Conservation (phyloP, 352 stramenopile genomes). For the Globisporangium viniferum region DNA sequence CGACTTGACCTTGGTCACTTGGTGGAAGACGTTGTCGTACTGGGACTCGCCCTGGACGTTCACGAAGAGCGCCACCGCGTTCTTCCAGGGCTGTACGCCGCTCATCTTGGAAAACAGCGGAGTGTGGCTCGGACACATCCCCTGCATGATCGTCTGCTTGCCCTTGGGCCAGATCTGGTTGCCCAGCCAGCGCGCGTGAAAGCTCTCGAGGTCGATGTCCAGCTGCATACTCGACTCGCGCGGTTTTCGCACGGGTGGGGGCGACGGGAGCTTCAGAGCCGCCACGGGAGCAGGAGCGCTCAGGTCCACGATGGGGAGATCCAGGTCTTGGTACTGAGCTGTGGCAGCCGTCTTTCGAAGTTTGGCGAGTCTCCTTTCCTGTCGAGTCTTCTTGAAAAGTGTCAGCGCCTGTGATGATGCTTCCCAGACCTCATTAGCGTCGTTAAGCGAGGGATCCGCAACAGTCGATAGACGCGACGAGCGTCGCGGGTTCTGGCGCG, state of each 20-base stretch:
- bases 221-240: conserved; percentile 25
- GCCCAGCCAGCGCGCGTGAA: conserved; percentile 49
- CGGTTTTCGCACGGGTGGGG: background rate
- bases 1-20: conserved; percentile 13
- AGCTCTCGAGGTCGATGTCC: conserved; percentile 31
- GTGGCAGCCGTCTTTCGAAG: background rate
- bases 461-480: conserved; percentile 19
- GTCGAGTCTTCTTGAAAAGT: background rate
- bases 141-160: conserved; percentile 51
- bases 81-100: conserved; percentile 49
- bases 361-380: background rate
- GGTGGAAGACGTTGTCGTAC: conserved; percentile 53
- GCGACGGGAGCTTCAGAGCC: background rate
- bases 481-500: conserved; percentile 19
- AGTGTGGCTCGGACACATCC: conserved; percentile 28
- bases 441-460: background rate
- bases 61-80: conserved; percentile 55
- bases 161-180: conserved; percentile 49
- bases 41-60: conserved; percentile 31
- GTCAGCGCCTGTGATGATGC: background rate
- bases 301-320: conserved; percentile 15
- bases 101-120: conserved; percentile 43
- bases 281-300: background rate
- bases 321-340: conserved; percentile 6
- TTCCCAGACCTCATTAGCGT: background rate